Base-by-base conservation (phyloP, 2,329 filamentous ascomycete species). In the Lachnellula hyalina region DNA sequence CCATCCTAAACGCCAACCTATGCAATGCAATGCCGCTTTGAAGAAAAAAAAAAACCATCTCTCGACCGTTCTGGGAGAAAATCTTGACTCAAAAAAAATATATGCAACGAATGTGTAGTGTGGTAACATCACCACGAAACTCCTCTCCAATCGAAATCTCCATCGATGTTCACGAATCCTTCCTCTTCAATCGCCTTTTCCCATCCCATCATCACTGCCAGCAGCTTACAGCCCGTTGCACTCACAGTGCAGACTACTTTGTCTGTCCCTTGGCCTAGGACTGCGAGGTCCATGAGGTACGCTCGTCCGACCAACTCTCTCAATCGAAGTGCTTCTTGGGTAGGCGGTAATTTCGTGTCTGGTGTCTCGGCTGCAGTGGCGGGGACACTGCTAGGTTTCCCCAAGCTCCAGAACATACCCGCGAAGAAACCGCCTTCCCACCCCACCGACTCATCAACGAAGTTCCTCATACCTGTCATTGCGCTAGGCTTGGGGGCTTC, bases 391-490 rank as follows among this genome's bases (percentile, higher is more conserved):
- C 62, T 71, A 14, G 71, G 74, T 65, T 70, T 76, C 54, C 71
- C 90, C 1, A 95, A 75, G 49, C 84, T 86, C 83, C 87, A 92
- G 71, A 95, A 95, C 72, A 94, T 85, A 64, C 83, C 81, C 14
- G 81, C 80, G 71, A 87, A 95, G 75, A 95, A 96, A 1, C 90
- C 90, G 17, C 90, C 90, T 69, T 95, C 90, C 90, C 90, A 95
- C 32, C 90, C 90, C 41, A 89, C 84, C 1, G 85, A 81, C 67
- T 91, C 86, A 56, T 91, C 88, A 36, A 88, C 79, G 68, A 88
- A 89, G 63, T 81, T 82, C 61, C 79, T 78, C 67, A 87, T 82
- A 6, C 79, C 74, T 3, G 60, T 70, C 70, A 64, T 75, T 6
- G 36, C 36, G 1, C 53, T 41, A n/a, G 46, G 56, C 61, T 59